Base-by-base conservation (phyloP, 1,139 yeast species). In the Taiozyma sp. region DNA sequence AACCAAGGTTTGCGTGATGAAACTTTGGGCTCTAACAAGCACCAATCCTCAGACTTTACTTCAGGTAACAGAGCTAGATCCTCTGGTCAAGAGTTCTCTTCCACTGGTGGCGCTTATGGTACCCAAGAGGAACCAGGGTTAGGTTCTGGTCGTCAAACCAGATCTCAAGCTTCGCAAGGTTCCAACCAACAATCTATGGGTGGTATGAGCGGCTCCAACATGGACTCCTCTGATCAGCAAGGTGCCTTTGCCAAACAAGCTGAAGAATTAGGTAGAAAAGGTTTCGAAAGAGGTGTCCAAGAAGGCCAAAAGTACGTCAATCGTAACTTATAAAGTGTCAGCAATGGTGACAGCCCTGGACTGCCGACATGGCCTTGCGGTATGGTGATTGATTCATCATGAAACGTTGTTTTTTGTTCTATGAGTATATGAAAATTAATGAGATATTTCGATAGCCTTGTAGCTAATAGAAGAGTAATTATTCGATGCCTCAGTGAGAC, bases 281-380 rank as follows among this genome's bases (percentile, higher is more conserved):
- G 59, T 6, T 55, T 53, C 27, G 57, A 59, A 44, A 52, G 50
- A 39, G 61, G 55, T 40, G 55, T 53, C 13, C 49, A 56, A 40
- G 62, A 60, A 47, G 60, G 58, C 16, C 55, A 60, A 51, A 57
- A 59, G 57, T 60, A 61, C 40, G 57, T 61, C 27, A 47, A 48
- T 50, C 59, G 62, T 49, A 60, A 60, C 58, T 44, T 59, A 43
- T 59, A 45, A 54, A 8, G 6, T 19, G 24, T 24, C 27, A 24
- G 27, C 4, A 24, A 12, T 38, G 14, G 24, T 10, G 2, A 19
- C 19, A 19, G 27, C 27, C 8, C 6, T 24, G 19, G 19, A 19
- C 27, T 5, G 2, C 27, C 27, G 27, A 24, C 27, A 4, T 24
- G 4, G 8, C 27, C 27, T 24, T 24, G 4, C 27, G 1, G 22